Evolutionary conservation across 305 asterid genomes (phyloP).

Genomic region (Fraxinus ornus): DNA sequence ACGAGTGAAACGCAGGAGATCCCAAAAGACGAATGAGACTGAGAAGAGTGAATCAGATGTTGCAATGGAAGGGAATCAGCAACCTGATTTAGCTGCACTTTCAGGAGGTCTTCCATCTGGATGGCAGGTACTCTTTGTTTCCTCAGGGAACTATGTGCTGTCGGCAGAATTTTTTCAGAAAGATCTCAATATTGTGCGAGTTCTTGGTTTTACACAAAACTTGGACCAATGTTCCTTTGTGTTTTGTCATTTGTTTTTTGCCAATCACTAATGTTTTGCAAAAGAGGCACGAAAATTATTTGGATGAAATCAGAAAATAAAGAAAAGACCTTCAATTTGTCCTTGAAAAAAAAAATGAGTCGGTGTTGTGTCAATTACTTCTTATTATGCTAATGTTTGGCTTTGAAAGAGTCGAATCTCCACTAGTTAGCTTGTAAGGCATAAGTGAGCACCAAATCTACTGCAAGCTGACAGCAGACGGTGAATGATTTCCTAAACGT

Average conservation of each 20-base stretch:
- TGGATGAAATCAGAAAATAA: neutral
- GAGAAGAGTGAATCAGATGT: constrained; percentile 38
- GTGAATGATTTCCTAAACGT: too few relatives aligned
- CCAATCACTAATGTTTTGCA: neutral
- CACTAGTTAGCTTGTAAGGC: neutral
- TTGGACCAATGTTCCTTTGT: neutral
- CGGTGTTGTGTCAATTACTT: neutral
- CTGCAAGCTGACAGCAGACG: too few relatives aligned
- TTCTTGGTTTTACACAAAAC: too few relatives aligned
- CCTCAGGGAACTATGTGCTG: neutral
- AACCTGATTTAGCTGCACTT: constrained; percentile 56
- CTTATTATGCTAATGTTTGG: neutral
- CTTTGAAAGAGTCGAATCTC: neutral
- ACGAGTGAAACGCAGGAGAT: constrained; percentile 52
- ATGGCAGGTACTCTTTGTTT: constrained; percentile 67
- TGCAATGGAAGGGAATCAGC: constrained; percentile 36
- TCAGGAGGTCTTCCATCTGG: constrained; percentile 81
- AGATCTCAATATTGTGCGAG: neutral
- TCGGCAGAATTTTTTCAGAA: neutral
- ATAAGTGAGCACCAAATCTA: too few relatives aligned
- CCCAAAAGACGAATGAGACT: constrained; percentile 52
- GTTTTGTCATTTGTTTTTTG: neutral
- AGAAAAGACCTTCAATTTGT: neutral
- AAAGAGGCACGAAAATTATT: neutral
- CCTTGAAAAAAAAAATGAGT: neutral